Conservation (phyloP, 129 eudicot genomes). For the Chrysanthemum seticuspe region DNA sequence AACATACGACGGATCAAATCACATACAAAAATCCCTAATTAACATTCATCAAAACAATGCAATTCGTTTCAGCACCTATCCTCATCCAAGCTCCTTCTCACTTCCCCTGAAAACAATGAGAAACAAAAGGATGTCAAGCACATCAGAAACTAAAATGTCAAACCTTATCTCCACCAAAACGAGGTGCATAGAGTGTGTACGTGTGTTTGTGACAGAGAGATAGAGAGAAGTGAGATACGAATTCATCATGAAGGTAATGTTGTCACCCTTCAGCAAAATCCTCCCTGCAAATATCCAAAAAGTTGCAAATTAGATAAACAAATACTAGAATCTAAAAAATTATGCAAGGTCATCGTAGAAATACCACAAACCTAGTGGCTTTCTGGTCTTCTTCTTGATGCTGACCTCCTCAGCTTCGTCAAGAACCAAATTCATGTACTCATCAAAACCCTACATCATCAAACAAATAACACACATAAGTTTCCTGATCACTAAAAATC, state of each 20-base stretch:
- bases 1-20: not conserved
- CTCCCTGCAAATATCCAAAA: conserved; percentile 41
- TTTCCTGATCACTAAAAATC: not conserved
- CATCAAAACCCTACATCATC: conserved; percentile 55
- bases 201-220: not conserved
- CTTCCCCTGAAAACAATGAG: conserved; percentile 38
- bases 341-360: not conserved
- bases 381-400: conserved; percentile 69
- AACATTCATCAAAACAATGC: not conserved
- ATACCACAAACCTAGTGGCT: conserved; percentile 48
- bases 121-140: conserved; percentile 16
- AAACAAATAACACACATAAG: not conserved
- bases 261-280: conserved; percentile 71
- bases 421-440: conserved; percentile 82
- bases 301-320: not conserved
- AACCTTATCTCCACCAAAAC: too few relatives aligned
- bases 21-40: not conserved
- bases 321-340: not conserved
- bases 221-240: conserved; percentile 35
- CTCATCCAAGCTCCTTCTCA: conserved; percentile 2
- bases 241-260: conserved; percentile 77
- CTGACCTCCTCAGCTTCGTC: conserved; percentile 85
- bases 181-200: not conserved
- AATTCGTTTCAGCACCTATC: conserved; percentile 3
- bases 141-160: too few relatives aligned